Base-by-base conservation (phyloP, 495 filamentous ascomycete species). In the Recurvomyces mirabilis region DNA sequence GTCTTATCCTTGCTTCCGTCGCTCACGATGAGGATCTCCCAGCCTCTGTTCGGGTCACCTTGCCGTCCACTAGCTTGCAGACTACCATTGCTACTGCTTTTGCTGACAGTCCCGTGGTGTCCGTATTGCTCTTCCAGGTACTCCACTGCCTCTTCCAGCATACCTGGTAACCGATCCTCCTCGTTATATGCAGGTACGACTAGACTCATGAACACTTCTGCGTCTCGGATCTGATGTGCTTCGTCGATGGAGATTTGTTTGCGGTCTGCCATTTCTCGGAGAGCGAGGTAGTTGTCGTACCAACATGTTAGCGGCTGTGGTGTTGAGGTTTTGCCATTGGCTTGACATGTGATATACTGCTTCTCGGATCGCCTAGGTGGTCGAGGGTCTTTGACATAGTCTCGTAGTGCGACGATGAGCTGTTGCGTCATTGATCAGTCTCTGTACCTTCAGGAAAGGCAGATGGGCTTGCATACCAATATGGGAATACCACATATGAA, bases 151-250 rank as follows among this genome's bases (percentile, higher is more conserved):
- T 98, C 91, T 51, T 87, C 78, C 14, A 99, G 69, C 73, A 93
- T 94, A 7, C 77, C 77, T 5, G 72, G 68, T 15, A 99, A 68
- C 12, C 91, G 77, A 43, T 84, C 72, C 51, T 85, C 77, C 53
- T 99, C 91, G 60, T 99, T 96, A 69, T 85, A 99, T 5, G 91
- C 91, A 0, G 91, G 91, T 36, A 98, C 81, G 2, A 98, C 85
- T 2, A 96, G 77, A 41, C 82, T 89, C 69, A 98, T 77, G 59
- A 75, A 75, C 7, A 86, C 54, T 18, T 78, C 72, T 0, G 79
- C 64, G 4, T 67, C 64, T 24, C 69, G 65, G 24, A 74, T 63
- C 2, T 59, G 54, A 36, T 45, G 41, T 13, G 43, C 48, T 10
- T 57, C 53, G 5, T 66, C 54, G 68, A 66, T 30, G 68, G 69